Evolutionary conservation across 257 asterid species (phyloP).

Genomic region (Solanum boliviense): DNA sequence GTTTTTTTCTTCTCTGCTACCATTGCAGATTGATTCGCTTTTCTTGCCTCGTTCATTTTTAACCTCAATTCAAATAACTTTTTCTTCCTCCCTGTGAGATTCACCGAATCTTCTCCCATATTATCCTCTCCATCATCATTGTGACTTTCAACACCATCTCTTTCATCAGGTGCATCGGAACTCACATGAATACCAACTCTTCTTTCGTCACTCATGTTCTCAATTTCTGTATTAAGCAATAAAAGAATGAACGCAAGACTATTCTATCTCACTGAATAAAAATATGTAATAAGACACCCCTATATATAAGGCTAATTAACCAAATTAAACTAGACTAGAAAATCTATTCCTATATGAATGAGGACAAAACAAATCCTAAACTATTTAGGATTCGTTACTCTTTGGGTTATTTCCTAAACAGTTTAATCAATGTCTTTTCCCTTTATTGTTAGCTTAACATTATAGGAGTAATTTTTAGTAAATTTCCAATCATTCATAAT

Average conservation of each 20-base stretch:
- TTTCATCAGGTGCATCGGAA: conserved; percentile 13
- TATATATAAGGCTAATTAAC: too few species aligned
- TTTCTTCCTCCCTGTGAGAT: conserved; percentile 72
- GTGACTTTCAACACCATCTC: conserved; percentile 15
- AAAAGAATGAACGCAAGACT: not conserved
- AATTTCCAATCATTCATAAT: not conserved
- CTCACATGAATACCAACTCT: not conserved
- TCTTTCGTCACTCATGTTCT: conserved; percentile 31
- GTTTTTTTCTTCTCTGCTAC: conserved; percentile 69
- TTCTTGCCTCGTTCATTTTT: conserved; percentile 84
- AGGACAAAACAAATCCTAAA: not conserved
- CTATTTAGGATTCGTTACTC: not conserved
- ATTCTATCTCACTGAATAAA: too few species aligned
- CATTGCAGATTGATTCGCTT: conserved; percentile 88
- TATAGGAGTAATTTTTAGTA: too few species aligned
- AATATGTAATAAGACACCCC: not conserved
- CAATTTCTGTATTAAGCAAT: not conserved
- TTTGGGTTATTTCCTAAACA: not conserved
- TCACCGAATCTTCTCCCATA: conserved; percentile 15
- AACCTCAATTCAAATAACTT: conserved; percentile 61
- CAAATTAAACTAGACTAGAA: too few species aligned
- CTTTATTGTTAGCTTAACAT: not conserved
- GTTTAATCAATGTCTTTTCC: not conserved
- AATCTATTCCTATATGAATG: not conserved
- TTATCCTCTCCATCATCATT: conserved; percentile 19